phyloP scores from a whole-genome alignment of 768 basidiomycete species.

The Lactifluus piperatus region DNA sequence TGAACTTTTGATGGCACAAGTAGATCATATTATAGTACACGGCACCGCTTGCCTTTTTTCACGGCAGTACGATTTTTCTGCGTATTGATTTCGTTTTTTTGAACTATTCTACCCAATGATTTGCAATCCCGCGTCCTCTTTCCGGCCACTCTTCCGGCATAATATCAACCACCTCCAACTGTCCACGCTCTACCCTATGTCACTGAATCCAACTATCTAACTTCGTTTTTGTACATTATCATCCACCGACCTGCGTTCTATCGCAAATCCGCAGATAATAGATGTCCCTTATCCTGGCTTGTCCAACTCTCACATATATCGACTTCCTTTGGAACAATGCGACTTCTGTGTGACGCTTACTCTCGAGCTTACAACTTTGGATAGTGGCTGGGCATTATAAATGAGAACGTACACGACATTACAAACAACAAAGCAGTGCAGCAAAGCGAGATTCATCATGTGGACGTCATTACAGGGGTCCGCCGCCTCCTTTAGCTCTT shows the following conservation, averaged over 20 bases:
- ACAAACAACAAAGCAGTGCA: constrained; percentile 1
- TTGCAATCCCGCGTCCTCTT: background rate
- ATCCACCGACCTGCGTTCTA: background rate
- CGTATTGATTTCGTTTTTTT: constrained; percentile 9
- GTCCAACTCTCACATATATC: background rate
- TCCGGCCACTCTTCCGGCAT: background rate
- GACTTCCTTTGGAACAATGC: background rate
- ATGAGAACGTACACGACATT: constrained; percentile 10
- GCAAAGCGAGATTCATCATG: background rate
- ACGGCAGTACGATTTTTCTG: background rate
- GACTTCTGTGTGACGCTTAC: background rate
- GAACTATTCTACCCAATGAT: background rate
- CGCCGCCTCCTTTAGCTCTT: constrained; percentile 2
- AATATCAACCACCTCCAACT: background rate
- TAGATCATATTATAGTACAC: background rate
- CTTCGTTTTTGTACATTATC: too few species aligned
- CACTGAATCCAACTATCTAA: background rate
- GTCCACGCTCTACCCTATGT: background rate
- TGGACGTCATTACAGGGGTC: background rate
- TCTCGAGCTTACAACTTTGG: background rate
- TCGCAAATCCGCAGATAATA: background rate
- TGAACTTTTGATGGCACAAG: background rate
- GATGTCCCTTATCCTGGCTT: background rate
- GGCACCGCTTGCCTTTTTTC: background rate
- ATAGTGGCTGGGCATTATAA: background rate